phyloP scores from a whole-genome alignment of 768 basidiomycete species.

The Strobilomyces echinocephalus region DNA sequence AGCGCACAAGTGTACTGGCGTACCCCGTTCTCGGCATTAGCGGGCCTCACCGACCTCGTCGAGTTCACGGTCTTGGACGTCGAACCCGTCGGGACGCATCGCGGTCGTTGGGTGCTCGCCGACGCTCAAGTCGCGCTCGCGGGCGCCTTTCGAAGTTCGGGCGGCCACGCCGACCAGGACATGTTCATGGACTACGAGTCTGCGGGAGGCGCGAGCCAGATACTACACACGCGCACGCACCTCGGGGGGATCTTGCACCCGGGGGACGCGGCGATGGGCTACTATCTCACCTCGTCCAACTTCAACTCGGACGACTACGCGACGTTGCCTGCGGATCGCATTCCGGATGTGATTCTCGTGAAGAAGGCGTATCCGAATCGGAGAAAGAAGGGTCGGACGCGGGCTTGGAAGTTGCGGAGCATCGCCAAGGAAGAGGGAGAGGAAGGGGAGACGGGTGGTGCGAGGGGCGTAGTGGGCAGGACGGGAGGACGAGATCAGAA shows the following conservation, averaged over 20 bases:
- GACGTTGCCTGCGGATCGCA: constrained; percentile 52
- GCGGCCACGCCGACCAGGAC: constrained; percentile 41
- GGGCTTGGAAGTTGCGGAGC: constrained; percentile 85
- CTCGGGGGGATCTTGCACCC: constrained; percentile 91
- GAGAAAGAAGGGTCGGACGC: constrained; percentile 80
- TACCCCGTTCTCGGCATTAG: constrained; percentile 80
- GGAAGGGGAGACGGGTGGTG: constrained; percentile 72
- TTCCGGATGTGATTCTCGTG: constrained; percentile 91
- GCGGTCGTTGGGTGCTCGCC: constrained; percentile 78
- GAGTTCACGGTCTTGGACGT: constrained; percentile 96
- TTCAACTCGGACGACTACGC: constrained; percentile 90
- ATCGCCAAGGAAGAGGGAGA: constrained; percentile 92
- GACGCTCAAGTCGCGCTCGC: constrained; percentile 88
- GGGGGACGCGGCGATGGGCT: constrained; percentile 90
- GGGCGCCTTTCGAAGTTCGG: constrained; percentile 66
- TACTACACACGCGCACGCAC: constrained; percentile 95
- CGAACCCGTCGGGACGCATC: constrained; percentile 67
- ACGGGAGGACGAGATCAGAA: constrained; percentile 85
- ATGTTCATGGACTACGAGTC: constrained; percentile 60
- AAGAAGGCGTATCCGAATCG: constrained; percentile 95
- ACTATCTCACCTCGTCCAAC: constrained; percentile 83
- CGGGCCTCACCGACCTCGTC: constrained; percentile 76
- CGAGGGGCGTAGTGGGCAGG: constrained; percentile 83
- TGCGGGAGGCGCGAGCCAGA: constrained; percentile 60
- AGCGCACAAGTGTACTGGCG: constrained; percentile 83